These are phyloP conservation scores for Rhodotorula glutinis DNA, from an alignment of 1,284 basidiomycete genomes.

Conservation along the genomic window DNA sequence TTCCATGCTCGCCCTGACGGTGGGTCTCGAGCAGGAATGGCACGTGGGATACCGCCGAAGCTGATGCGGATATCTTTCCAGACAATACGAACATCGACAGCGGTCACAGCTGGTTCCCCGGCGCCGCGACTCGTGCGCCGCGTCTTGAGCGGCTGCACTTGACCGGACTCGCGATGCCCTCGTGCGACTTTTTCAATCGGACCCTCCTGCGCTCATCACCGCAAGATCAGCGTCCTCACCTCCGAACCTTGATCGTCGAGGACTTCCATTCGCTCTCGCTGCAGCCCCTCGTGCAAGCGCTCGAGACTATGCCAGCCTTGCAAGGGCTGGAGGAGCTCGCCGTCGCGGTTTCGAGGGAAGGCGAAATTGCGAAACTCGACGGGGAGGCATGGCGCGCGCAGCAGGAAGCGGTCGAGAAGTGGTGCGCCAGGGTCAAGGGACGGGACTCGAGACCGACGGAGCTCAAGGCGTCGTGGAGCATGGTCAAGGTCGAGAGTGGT, in stretches of 20 bases:
- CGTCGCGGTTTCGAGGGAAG: conserved; percentile 4
- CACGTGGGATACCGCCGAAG: too few relatives aligned
- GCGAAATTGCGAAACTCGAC: background rate
- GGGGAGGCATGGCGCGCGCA: background rate
- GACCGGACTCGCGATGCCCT: conserved; percentile 15
- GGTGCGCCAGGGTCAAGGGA: conserved; percentile 12
- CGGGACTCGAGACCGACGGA: background rate
- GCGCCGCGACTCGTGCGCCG: background rate
- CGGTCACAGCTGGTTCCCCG: conserved; percentile 11
- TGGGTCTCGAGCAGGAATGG: too few relatives aligned
- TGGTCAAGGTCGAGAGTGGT: conserved; percentile 13
- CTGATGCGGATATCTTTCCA: too few relatives aligned
- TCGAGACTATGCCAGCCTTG: background rate
- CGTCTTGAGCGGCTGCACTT: conserved; percentile 15
- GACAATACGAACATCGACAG: too few relatives aligned
- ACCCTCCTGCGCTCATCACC: too few relatives aligned
- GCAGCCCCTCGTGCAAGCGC: background rate
- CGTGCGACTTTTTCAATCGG: too few relatives aligned
- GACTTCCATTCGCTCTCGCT: conserved; percentile 22
- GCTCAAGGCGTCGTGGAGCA: conserved; percentile 16
- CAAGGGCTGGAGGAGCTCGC: background rate
- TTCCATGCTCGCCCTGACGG: background rate
- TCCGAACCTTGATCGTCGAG: conserved; percentile 12
- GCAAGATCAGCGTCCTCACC: background rate
- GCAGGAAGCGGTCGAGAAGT: conserved; percentile 7